A percentile compares a stretch with the other conserved stretches of the same genome.
phyloP scores from a whole-genome alignment of 2,329 filamentous ascomycete species.

The Talaromyces rugulosus region DNA sequence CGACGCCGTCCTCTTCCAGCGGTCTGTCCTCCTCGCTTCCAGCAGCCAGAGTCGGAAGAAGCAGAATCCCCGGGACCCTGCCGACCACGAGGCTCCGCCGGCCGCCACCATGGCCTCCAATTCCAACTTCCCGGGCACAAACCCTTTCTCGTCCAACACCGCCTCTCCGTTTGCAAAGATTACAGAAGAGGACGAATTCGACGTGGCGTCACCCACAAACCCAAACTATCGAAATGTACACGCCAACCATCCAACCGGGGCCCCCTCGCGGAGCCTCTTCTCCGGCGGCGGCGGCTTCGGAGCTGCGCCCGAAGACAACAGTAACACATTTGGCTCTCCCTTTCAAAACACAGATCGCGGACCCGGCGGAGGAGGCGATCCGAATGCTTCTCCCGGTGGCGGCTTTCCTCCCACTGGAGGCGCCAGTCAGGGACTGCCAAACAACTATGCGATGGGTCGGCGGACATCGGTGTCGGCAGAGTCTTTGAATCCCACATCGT shows the following conservation, averaged over 20 bases:
- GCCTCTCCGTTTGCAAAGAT: slow-evolving; percentile 57
- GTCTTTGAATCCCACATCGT: slow-evolving; percentile 82
- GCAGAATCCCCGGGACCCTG: background rate
- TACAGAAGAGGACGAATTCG: slow-evolving; percentile 76
- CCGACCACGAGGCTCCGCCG: background rate
- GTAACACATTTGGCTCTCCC: slow-evolving; percentile 28
- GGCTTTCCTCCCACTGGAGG: slow-evolving; percentile 23
- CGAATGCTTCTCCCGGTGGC: slow-evolving; percentile 18
- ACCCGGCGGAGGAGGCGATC: slow-evolving; percentile 15
- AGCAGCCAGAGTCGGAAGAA: background rate
- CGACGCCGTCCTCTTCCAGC: too few species aligned
- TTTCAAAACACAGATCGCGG: slow-evolving; percentile 24
- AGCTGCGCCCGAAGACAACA: slow-evolving; percentile 18
- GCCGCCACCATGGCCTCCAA: slow-evolving; percentile 61
- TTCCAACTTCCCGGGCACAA: slow-evolving; percentile 69
- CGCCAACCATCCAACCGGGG: slow-evolving; percentile 19
- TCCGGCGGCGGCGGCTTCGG: slow-evolving; percentile 29
- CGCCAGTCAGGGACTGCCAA: slow-evolving; percentile 55
- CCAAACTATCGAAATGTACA: slow-evolving; percentile 50
- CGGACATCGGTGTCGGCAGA: slow-evolving; percentile 96
- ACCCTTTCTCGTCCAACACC: slow-evolving; percentile 72
- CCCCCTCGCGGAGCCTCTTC: slow-evolving; percentile 40
- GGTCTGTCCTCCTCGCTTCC: too few species aligned
- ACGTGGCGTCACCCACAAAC: slow-evolving; percentile 72
- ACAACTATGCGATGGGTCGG: slow-evolving; percentile 88